A percentile compares a stretch with the other conserved stretches of the same genome.
Conservation (phyloP, 768 basidiomycete genomes). For the Cyclocybe aegerita region DNA sequence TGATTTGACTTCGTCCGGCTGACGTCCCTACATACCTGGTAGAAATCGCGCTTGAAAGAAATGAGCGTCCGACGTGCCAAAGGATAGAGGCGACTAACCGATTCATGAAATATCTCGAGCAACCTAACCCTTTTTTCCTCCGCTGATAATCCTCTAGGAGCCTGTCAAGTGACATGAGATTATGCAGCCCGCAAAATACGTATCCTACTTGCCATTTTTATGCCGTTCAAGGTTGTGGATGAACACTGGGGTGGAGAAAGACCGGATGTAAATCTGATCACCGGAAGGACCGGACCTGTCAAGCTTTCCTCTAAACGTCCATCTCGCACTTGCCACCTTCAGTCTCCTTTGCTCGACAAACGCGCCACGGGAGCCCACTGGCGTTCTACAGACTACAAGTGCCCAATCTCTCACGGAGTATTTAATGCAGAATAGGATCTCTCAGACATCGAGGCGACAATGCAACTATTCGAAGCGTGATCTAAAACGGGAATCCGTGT, state of each 20-base stretch:
- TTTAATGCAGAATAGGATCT: too few species aligned
- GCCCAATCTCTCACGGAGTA: too few species aligned
- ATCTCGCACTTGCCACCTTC: neutral
- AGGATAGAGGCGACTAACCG: conserved; percentile 39
- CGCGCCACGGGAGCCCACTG: neutral
- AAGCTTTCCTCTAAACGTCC: neutral
- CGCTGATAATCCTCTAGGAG: conserved; percentile 80
- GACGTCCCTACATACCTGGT: conserved; percentile 15
- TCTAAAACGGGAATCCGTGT: too few species aligned
- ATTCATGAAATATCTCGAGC: conserved; percentile 92
- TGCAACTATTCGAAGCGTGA: too few species aligned
- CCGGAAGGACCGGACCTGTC: neutral
- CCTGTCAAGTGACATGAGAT: conserved; percentile 33
- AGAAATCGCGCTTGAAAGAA: conserved; percentile 22
- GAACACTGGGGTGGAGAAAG: neutral
- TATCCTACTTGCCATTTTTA: conserved; percentile 3
- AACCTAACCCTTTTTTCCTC: conserved; percentile 91
- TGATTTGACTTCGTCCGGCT: neutral
- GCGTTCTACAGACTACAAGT: too few species aligned
- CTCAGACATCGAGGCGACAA: too few species aligned
- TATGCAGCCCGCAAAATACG: neutral
- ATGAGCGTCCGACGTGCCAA: neutral
- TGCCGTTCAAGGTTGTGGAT: neutral
- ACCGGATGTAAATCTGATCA: neutral
- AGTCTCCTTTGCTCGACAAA: neutral